Base-by-base conservation (phyloP, 164 flowering plant species). In the Protea cynaroides region DNA sequence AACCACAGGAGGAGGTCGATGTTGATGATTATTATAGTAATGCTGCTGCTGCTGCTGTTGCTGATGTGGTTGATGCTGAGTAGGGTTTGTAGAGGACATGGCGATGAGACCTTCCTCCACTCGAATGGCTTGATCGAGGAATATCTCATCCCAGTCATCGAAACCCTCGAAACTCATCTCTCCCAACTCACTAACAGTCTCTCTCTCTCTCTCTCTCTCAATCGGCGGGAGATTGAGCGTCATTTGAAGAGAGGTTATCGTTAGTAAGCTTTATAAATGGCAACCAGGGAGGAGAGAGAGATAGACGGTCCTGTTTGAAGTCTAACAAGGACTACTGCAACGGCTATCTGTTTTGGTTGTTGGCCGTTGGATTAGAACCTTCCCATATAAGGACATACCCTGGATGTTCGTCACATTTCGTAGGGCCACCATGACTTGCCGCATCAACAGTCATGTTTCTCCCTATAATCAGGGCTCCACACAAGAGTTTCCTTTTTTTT, bases 91-190 rank as follows among this genome's bases (percentile, higher is more conserved):
- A 8, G 71, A 46, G 29, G 77, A 29, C 17, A 44, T 46, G 22
- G 66, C 19, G n/a, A 65, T 53, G 62, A 59, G 56, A 17, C n/a
- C 68, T 63, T 74, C 73, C 56, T 66, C 74, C 6, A 56, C 15
- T 17, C 65, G 70, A 34, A 63, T 59, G 11, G 71, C 73, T 55
- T 70, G 68, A 25, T 66, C 73, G 21, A 74, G 59, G 65, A 74
- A 74, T 11, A 12, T 58, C 44, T 60, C 73, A 51, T 74, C 77
- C 71, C 73, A 69, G 3, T 59, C 65, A 47, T 70, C 63, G 61
- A 67, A 34, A 0, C 58, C 71, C 15, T 67, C 75, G 56, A 62
- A 66, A 56, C 77, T 74, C 77, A 70, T 74, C 25, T 25, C 55
- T 21, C 17, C 24, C 23, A 19, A 12, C 24, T 21, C 6, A n/a